Conservation (phyloP, 1,284 basidiomycete species). For the Jaminaea rosea region DNA sequence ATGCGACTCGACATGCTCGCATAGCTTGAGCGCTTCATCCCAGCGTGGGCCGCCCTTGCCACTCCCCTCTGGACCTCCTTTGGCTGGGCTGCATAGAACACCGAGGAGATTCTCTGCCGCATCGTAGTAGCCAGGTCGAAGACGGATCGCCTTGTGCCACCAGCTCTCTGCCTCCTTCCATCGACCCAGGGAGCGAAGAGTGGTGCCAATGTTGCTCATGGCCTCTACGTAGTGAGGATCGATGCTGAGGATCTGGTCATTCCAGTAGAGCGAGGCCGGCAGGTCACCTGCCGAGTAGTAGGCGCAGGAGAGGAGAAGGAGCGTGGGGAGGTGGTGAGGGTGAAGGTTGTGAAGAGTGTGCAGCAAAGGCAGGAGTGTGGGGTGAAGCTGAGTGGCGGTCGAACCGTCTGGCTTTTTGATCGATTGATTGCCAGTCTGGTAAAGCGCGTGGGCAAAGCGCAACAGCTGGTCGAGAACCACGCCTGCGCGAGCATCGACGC, state of each 20-base stretch:
- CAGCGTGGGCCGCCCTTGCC: conserved; percentile 18
- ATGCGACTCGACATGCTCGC: conserved; percentile 42
- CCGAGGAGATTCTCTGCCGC: conserved; percentile 51
- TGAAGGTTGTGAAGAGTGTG: conserved; percentile 39
- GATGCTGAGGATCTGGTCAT: conserved; percentile 40
- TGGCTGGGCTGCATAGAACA: conserved; percentile 49
- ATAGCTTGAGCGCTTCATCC: conserved; percentile 47
- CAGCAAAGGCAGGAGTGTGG: conserved; percentile 35
- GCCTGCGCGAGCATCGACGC: conserved; percentile 21
- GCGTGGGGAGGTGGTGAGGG: conserved; percentile 32
- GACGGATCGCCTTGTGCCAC: conserved; percentile 52
- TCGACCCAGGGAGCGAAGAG: conserved; percentile 49
- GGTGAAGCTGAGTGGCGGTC: too few species aligned
- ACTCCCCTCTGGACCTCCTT: too few species aligned
- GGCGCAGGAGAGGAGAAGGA: conserved; percentile 40
- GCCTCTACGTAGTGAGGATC: conserved; percentile 48
- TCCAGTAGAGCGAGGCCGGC: conserved; percentile 46
- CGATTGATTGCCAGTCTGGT: conserved; percentile 19
- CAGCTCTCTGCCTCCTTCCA: conserved; percentile 49
- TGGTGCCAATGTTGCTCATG: conserved; percentile 55
- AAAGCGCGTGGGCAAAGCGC: conserved; percentile 40
- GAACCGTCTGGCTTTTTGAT: conserved; percentile 8
- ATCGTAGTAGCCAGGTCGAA: conserved; percentile 51
- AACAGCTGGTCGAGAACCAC: conserved; percentile 39
- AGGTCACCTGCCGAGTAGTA: conserved; percentile 38